Base-by-base conservation (phyloP, 495 filamentous ascomycete genomes). In the Aspergillus sclerotioniger region DNA sequence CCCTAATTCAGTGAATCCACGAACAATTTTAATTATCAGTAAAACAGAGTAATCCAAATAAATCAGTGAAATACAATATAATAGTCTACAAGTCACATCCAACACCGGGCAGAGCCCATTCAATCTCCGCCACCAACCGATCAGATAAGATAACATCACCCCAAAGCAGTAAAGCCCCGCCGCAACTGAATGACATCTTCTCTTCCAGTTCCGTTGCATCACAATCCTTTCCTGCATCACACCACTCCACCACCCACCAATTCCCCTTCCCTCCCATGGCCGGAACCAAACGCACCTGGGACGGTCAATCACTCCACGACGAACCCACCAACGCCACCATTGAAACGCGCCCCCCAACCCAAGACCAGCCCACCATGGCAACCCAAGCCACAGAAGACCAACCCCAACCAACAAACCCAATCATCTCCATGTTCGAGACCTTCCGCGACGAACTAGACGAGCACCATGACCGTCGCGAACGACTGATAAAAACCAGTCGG, bases 391-490 rank as follows among this genome's bases (percentile, higher is more conserved):
- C 33, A 61, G 73, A 63, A 41, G 37, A 12, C 13, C 12, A 62
- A 64, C 56, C 67, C 6, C 58, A 66, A n/a, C 57, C 69, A 29
- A 51, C 63, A 10, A 50, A 35, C 48, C 49, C 69, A 20, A 72
- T 88, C 65, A 83, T 88, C 54, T 77, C 86, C 47, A 91, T 97
- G 81, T 98, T 98, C 63, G 87, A 89, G 67, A 71, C 63, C 31
- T 93, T 98, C 67, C 88, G 92, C 57, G 75, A 86, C 57, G 93
- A 97, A 71, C 80, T 98, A 7, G 95, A 98, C 66, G 86, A 91
- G 71, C 93, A 98, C 67, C 90, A 98, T 61, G 95, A 96, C 73
- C 86, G 93, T 12, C 85, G 94, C 35, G 92, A 96, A 72, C 83
- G 88, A 25, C 82, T 96, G 54, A 90, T 93, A 58, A 98, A 97